phyloP scores from a whole-genome alignment of 208 protist genomes.

The Crithidia sp. region DNA sequence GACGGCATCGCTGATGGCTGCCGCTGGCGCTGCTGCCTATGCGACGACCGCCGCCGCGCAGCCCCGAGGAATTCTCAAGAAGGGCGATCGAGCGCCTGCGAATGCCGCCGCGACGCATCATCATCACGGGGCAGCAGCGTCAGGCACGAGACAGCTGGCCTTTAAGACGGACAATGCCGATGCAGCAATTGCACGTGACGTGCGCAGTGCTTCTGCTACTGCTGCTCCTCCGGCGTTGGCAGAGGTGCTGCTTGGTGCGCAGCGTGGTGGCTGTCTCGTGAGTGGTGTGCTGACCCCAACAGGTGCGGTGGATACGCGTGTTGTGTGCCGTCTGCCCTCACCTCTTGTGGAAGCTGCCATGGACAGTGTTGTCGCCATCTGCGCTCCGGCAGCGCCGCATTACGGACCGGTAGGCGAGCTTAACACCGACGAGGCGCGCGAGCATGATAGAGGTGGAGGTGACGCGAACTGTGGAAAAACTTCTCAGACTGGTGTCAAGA shows the following conservation, averaged over 20 bases:
- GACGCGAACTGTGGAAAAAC: background rate
- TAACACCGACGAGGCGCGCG: background rate
- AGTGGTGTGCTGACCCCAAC: slow-evolving; percentile 32
- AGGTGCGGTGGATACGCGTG: slow-evolving; percentile 28
- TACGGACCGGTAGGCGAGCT: background rate
- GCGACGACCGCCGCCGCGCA: background rate
- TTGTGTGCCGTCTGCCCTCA: slow-evolving; percentile 37
- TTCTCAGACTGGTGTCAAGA: no score
- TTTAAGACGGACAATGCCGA: background rate
- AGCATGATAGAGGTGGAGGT: background rate
- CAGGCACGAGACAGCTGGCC: background rate
- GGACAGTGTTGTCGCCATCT: slow-evolving; percentile 14
- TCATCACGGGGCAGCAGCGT: background rate
- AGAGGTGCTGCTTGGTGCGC: slow-evolving; percentile 45
- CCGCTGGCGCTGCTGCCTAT: background rate
- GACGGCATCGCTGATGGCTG: background rate
- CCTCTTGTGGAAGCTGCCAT: slow-evolving; percentile 10
- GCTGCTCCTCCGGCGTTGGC: background rate
- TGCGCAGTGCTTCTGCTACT: background rate
- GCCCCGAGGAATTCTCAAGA: slow-evolving; percentile 6
- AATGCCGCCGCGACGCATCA: no score
- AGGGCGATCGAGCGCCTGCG: background rate
- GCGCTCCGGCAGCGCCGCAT: background rate
- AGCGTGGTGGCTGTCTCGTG: slow-evolving; percentile 43
- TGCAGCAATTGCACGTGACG: background rate